Base-by-base conservation (phyloP, 495 filamentous ascomycete species). In the Apiosordaria backusii region DNA sequence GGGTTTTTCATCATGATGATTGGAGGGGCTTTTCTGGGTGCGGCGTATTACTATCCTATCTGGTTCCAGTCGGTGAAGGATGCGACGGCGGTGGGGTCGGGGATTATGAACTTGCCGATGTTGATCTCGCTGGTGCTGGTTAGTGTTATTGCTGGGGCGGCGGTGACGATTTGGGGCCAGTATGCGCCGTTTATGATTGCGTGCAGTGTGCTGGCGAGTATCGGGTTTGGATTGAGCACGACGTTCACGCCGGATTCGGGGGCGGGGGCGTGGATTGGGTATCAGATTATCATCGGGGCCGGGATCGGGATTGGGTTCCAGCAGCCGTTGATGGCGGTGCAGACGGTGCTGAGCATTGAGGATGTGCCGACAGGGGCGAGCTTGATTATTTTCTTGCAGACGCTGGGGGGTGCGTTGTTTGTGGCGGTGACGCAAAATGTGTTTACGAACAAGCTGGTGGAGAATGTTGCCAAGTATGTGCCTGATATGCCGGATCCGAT, bases 31-130 rank as follows among this genome's bases (percentile, higher is more conserved):
- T 91, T 92, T 76, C 85, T 94, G 63, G 76, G 89, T n/a, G 75
- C 87, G 2, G 75, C 88, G 21, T 92, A 88, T 74, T 89, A 89
- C 80, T 77, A 96, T 21, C 92, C 93, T 0, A 89, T 94, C 69
- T 97, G 90, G 89, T 96, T 97, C 82, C 93, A 97, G 71, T 86
- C 91, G 5, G 87, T 97, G 74, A 89, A 93, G 73, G 85, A 83
- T 59, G 85, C 84, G 0, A 80, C 80, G 0, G 89, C 92, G 15
- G 84, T 87, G 15, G 78, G 85, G 45, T 92, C 89, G 0, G 93
- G 93, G 22, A 89, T 96, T 73, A 85, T 86, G 75, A 91, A 88
- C 67, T 77, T 97, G 13, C 92, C 92, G 0, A 81, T 90, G 75
- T 84, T 96, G 21, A 80, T 94, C 21, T 72, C 77, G 3, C 75